phyloP scores from a whole-genome alignment of 2,329 filamentous ascomycete species.

The Pleurostoma richardsiae region DNA sequence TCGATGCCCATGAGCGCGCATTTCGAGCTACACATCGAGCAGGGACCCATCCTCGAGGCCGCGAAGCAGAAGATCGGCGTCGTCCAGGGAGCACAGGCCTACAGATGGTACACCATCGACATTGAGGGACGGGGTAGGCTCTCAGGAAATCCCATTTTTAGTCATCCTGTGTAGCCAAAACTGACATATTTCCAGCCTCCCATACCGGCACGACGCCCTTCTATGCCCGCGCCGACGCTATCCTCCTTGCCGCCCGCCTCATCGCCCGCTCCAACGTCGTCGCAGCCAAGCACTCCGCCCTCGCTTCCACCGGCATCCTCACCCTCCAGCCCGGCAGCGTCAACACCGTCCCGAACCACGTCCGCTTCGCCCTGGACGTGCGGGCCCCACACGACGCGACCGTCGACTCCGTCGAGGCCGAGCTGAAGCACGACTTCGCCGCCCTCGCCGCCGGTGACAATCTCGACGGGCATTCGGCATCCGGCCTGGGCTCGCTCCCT shows the following conservation, averaged over 20 bases:
- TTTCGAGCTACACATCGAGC: conserved; percentile 83
- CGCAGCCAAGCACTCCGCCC: conserved; percentile 52
- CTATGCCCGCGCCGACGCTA: conserved; percentile 54
- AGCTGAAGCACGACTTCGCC: conserved; percentile 53
- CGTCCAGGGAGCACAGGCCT: conserved; percentile 69
- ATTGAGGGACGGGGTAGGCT: conserved; percentile 48
- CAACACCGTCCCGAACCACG: conserved; percentile 67
- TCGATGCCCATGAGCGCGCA: conserved; percentile 66
- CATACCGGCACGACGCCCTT: conserved; percentile 71
- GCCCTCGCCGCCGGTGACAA: conserved; percentile 53
- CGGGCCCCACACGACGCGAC: conserved; percentile 51
- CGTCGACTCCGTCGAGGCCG: conserved; percentile 51
- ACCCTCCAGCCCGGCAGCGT: conserved; percentile 60
- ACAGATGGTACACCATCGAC: conserved; percentile 67
- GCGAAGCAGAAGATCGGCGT: conserved; percentile 60
- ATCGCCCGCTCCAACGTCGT: conserved; percentile 62
- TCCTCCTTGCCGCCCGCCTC: conserved; percentile 62
- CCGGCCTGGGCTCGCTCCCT: conserved; percentile 15
- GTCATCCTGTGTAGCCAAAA: background rate
- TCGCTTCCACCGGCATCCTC: conserved; percentile 68
- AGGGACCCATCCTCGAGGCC: conserved; percentile 69
- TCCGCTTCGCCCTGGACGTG: conserved; percentile 65
- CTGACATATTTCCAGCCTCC: conserved; percentile 37
- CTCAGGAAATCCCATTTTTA: too few species aligned
- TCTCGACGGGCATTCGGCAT: conserved; percentile 37